Conservation (phyloP, 208 protist genomes). For the Crithidia acanthocephali region DNA sequence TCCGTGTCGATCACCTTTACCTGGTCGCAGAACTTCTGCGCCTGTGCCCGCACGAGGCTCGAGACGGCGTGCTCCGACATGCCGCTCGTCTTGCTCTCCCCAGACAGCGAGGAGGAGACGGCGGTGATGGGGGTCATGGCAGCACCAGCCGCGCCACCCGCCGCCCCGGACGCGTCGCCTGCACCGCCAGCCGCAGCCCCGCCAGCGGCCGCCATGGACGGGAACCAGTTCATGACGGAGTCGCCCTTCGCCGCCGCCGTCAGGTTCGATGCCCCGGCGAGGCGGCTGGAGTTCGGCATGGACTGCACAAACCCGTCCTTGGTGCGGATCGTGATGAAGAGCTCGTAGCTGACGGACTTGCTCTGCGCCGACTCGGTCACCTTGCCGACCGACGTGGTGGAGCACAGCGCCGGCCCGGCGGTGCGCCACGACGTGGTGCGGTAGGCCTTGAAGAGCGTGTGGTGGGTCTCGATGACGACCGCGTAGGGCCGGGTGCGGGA, state of each 20-base stretch:
- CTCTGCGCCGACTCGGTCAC: conserved; percentile 63
- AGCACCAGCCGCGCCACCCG: conserved; percentile 10
- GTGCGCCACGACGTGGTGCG: conserved; percentile 86
- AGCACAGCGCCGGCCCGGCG: conserved; percentile 60
- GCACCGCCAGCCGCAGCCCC: conserved; percentile 13
- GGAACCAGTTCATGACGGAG: conserved; percentile 78
- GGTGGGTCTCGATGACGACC: conserved; percentile 83
- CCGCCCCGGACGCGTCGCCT: conserved; percentile 30
- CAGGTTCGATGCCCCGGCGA: conserved; percentile 71
- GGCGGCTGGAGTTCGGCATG: conserved; percentile 75
- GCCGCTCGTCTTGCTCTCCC: conserved; percentile 68
- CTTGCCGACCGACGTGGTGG: conserved; percentile 78
- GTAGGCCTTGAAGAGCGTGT: conserved; percentile 72
- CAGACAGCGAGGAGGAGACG: conserved; percentile 82
- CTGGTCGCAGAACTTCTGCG: conserved; percentile 79
- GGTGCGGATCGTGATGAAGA: conserved; percentile 80
- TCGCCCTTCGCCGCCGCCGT: conserved; percentile 18
- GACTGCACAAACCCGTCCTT: conserved; percentile 71
- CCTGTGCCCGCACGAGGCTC: conserved; percentile 66
- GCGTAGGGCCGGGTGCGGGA: conserved; percentile 62
- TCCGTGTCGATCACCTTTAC: conserved; percentile 65
- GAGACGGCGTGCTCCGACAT: conserved; percentile 72
- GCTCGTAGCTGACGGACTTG: conserved; percentile 77
- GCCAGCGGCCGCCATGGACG: conserved; percentile 25
- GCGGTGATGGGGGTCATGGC: conserved; percentile 56